phyloP scores from a whole-genome alignment of 495 filamentous ascomycete genomes.

The Penicillium pulvis region DNA sequence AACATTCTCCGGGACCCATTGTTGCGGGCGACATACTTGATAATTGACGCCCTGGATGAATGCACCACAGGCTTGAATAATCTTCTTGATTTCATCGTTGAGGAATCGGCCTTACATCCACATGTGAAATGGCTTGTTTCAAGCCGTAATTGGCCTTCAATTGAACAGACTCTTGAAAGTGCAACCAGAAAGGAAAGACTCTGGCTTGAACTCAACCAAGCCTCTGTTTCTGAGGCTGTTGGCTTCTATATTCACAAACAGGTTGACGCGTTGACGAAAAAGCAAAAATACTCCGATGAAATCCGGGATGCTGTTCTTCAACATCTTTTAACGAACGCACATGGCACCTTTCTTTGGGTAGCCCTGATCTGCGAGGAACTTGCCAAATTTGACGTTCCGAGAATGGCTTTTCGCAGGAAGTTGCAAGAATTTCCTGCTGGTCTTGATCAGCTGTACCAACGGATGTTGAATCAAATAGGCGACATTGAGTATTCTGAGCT shows the following conservation, averaged over 20 bases:
- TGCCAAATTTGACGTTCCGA: not conserved
- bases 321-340: slow-evolving; percentile 30
- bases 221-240: not conserved
- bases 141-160: slow-evolving; percentile 2
- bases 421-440: slow-evolving; percentile 4
- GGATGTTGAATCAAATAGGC: not conserved
- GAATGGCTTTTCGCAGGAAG: not conserved
- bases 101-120: not conserved
- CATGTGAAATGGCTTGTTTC: slow-evolving; percentile 4
- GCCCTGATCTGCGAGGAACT: slow-evolving; percentile 3
- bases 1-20: not conserved
- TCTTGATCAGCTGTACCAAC: not conserved
- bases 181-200: not conserved
- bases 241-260: not conserved
- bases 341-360: slow-evolving; percentile 5
- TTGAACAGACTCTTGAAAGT: not conserved
- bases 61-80: not conserved
- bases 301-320: slow-evolving; percentile 45
- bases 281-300: slow-evolving; percentile 15
- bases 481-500: not conserved
- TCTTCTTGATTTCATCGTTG: not conserved
- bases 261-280: not conserved
- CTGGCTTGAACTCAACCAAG: slow-evolving; percentile 5
- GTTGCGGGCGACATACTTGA: not conserved
- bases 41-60: not conserved